These are phyloP conservation scores for Lasiodiplodia gonubiensis DNA, from an alignment of 2,329 filamentous ascomycete genomes.

Conservation along the genomic window DNA sequence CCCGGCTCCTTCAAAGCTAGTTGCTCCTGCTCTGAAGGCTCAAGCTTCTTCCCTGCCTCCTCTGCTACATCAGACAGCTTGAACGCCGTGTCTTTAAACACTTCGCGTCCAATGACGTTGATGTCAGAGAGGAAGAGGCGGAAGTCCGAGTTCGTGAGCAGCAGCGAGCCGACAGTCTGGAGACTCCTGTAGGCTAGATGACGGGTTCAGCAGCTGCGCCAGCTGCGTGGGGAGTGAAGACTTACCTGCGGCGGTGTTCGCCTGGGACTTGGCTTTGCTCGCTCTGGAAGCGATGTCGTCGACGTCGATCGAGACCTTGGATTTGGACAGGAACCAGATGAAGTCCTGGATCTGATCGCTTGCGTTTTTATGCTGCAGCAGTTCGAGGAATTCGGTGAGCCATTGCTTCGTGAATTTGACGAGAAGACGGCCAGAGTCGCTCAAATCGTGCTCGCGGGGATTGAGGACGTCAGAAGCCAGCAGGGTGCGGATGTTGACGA, in stretches of 20 bases:
- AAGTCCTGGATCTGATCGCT: slow-evolving; percentile 90
- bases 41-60: slow-evolving; percentile 73
- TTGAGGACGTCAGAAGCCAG: slow-evolving; percentile 80
- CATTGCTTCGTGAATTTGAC: slow-evolving; percentile 74
- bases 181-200: slow-evolving; percentile 75
- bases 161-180: slow-evolving; percentile 80
- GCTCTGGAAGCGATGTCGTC: slow-evolving; percentile 67
- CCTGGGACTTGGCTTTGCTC: slow-evolving; percentile 67
- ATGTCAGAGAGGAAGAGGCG: slow-evolving; percentile 83
- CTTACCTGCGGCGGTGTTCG: slow-evolving; percentile 73
- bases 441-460: slow-evolving; percentile 74
- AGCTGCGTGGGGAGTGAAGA: slow-evolving; percentile 25
- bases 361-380: slow-evolving; percentile 81
- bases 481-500: slow-evolving; percentile 79
- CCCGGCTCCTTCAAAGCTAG: slow-evolving; percentile 59
- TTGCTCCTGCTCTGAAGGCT: slow-evolving; percentile 68
- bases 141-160: slow-evolving; percentile 90
- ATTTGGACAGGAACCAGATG: slow-evolving; percentile 80
- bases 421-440: slow-evolving; percentile 75
- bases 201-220: slow-evolving; percentile 33
- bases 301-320: slow-evolving; percentile 72
- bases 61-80: slow-evolving; percentile 77
- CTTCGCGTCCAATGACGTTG: slow-evolving; percentile 76
- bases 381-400: slow-evolving; percentile 79
- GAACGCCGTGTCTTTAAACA: slow-evolving; percentile 85